These are phyloP conservation scores for Botrytis deweyae DNA, from an alignment of 2,329 filamentous ascomycete genomes.

Conservation along the genomic window DNA sequence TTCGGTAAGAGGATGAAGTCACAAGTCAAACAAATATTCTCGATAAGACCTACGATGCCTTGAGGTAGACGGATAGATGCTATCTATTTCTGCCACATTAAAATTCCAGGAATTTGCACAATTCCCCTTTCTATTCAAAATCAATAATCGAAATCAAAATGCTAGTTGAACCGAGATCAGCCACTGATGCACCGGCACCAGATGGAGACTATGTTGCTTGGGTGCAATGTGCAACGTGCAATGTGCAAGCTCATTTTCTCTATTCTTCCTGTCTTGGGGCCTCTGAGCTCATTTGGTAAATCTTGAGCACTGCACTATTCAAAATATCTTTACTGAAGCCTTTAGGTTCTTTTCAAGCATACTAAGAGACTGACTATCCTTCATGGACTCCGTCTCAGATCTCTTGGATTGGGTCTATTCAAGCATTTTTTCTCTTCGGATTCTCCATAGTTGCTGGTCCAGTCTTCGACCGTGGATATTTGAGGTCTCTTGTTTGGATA, in stretches of 20 bases:
- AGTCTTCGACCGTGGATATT: too few species aligned
- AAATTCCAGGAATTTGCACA: too few species aligned
- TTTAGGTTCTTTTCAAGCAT: too few species aligned
- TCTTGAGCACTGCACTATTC: background rate
- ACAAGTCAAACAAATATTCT: background rate
- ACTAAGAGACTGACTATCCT: too few species aligned
- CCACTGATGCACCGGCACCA: background rate
- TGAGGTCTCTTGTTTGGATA: too few species aligned
- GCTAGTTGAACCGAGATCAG: background rate
- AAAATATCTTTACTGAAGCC: too few species aligned
- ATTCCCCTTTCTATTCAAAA: background rate
- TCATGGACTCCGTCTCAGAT: too few species aligned
- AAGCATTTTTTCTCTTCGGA: too few species aligned
- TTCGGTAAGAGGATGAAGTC: background rate
- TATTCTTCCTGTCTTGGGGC: slow-evolving; percentile 30
- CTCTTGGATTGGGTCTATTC: too few species aligned
- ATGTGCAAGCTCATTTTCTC: slow-evolving; percentile 7
- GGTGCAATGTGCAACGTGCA: slow-evolving; percentile 8
- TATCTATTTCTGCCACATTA: background rate
- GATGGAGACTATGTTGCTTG: background rate
- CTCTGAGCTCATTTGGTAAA: slow-evolving; percentile 42
- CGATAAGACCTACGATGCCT: background rate
- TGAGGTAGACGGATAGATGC: background rate
- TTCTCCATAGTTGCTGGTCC: too few species aligned
- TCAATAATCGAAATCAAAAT: background rate